Conservation (phyloP, 208 protist species). For the Acanthamoeba pearcei region DNA sequence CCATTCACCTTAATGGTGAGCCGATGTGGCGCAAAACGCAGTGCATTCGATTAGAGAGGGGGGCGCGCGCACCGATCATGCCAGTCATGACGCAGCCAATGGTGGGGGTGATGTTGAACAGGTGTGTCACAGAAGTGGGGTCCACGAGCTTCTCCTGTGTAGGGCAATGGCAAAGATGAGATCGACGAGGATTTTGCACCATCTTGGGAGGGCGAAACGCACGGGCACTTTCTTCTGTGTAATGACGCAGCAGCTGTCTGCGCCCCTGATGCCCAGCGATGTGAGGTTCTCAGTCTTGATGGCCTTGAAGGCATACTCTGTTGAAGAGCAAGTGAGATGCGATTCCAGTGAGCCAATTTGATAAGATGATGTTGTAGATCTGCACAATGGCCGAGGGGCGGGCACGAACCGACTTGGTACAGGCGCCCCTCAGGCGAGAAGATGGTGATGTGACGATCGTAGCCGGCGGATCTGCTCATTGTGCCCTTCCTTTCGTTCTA, state of each 20-base stretch:
- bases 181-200: neutral
- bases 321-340: neutral
- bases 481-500: neutral
- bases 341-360: neutral
- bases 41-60: neutral
- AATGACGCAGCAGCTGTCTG: slow-evolving; percentile 95
- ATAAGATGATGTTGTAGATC: neutral
- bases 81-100: slow-evolving; percentile 98
- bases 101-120: slow-evolving; percentile 95
- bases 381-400: neutral
- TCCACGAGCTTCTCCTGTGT: slow-evolving; percentile 97
- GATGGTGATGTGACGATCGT: slow-evolving; percentile 99
- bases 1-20: neutral
- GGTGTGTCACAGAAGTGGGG: slow-evolving; percentile 95
- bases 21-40: neutral
- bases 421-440: slow-evolving; percentile 99
- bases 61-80: slow-evolving; percentile 88
- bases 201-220: slow-evolving; percentile 7
- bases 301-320: slow-evolving; percentile 99
- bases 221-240: slow-evolving; percentile 98
- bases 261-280: slow-evolving; percentile 96
- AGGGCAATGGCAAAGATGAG: neutral
- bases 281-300: slow-evolving; percentile 97
- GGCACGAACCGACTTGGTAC: slow-evolving; percentile 96
- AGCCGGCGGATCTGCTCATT: slow-evolving; percentile 89